These are phyloP conservation scores for Trapa bicornis DNA, from an alignment of 345 rosid species.

Conservation along the genomic window DNA sequence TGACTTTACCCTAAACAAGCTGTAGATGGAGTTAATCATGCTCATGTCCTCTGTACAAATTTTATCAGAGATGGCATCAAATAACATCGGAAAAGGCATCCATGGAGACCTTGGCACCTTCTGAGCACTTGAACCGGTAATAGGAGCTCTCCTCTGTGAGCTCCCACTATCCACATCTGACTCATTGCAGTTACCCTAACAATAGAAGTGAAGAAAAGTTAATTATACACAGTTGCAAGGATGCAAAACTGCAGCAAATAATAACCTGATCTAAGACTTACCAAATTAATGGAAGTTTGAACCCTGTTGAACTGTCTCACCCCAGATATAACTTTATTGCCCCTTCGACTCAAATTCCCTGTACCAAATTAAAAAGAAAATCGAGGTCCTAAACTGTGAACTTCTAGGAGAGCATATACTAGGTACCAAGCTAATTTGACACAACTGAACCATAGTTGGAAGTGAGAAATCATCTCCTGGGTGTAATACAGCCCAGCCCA, in stretches of 20 bases:
- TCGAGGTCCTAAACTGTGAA: conserved; percentile 16
- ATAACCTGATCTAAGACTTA: conserved; percentile 12
- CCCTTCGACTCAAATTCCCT: conserved; percentile 36
- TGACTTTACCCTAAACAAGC: conserved; percentile 46
- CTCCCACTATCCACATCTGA: conserved; percentile 22
- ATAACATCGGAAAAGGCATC: conserved; percentile 81
- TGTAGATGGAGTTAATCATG: conserved; percentile 30
- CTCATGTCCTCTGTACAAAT: conserved; percentile 52
- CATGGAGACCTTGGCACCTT: conserved; percentile 76
- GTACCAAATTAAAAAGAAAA: conserved; percentile 23
- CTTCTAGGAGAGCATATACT: conserved; percentile 9
- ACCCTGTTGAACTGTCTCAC: too few species aligned
- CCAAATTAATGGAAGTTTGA: conserved; percentile 7
- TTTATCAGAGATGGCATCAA: conserved; percentile 69
- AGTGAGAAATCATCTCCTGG: conserved; percentile 24
- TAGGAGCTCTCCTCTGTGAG: conserved; percentile 41
- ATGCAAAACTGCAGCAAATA: not conserved
- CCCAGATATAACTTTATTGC: conserved; percentile 14
- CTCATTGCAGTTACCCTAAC: conserved; percentile 19
- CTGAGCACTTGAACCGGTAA: conserved; percentile 29
- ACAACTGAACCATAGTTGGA: conserved; percentile 34
- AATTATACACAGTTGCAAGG: not conserved
- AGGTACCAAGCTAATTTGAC: conserved; percentile 20
- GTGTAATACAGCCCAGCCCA: conserved; percentile 15
- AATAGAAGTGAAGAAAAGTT: conserved; percentile 16